These are phyloP conservation scores for Boletus sp. DNA, from an alignment of 768 basidiomycete genomes.

Conservation along the genomic window DNA sequence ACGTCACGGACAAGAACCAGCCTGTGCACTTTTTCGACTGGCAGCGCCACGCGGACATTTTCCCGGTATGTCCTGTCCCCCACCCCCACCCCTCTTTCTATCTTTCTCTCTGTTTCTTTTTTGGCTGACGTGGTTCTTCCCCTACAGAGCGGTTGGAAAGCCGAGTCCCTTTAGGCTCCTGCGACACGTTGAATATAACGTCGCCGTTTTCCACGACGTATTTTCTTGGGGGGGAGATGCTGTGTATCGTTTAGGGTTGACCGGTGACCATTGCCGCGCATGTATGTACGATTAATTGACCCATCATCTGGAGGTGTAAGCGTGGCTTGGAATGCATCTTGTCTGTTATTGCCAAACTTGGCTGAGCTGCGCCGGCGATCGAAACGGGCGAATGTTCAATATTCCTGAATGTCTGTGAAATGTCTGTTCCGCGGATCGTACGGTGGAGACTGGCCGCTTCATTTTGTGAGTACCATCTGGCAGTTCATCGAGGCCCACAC, in stretches of 20 bases:
- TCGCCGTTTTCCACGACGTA: neutral
- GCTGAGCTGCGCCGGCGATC: too few relatives aligned
- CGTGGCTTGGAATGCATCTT: neutral
- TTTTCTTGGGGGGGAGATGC: neutral
- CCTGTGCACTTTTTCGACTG: conserved; percentile 24
- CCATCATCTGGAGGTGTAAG: neutral
- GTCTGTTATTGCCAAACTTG: too few relatives aligned
- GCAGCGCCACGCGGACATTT: conserved; percentile 18
- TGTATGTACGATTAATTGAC: neutral
- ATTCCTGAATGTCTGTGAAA: too few relatives aligned
- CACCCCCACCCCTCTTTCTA: too few relatives aligned
- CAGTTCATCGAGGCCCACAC: too few relatives aligned
- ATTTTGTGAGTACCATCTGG: too few relatives aligned
- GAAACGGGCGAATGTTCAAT: too few relatives aligned
- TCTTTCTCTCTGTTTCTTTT: neutral
- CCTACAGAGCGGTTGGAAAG: conserved; percentile 7
- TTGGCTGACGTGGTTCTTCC: neutral
- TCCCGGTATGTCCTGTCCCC: conserved; percentile 16
- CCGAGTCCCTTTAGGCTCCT: neutral
- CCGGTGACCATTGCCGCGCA: neutral
- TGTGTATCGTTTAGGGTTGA: neutral
- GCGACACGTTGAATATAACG: neutral
- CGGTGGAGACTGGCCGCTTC: too few relatives aligned
- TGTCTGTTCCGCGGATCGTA: too few relatives aligned
- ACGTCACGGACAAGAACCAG: conserved; percentile 8